phyloP scores from a whole-genome alignment of 768 basidiomycete genomes.

The Hygrocybe punicea region DNA sequence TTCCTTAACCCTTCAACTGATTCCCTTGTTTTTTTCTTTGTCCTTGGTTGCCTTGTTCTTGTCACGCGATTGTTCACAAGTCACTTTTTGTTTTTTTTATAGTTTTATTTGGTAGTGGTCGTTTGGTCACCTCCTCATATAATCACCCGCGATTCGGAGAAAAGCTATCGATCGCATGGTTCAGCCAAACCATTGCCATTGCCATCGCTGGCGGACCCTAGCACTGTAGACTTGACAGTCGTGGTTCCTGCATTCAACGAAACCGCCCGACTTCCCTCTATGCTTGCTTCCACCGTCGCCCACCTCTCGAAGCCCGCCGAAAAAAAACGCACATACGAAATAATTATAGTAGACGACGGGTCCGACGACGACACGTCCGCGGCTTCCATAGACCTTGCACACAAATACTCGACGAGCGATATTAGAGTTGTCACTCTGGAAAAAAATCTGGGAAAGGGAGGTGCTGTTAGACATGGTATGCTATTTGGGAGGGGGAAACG shows the following conservation, averaged over 20 bases:
- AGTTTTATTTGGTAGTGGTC: conserved; percentile 71
- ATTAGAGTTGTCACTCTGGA: conserved; percentile 77
- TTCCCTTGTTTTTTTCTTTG: background rate
- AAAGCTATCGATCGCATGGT: conserved; percentile 57
- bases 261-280: conserved; percentile 70
- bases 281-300: conserved; percentile 74
- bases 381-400: conserved; percentile 62
- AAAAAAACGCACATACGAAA: conserved; percentile 60
- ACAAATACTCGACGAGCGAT: conserved; percentile 50
- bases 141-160: conserved; percentile 62
- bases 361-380: conserved; percentile 71
- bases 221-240: conserved; percentile 69
- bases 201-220: conserved; percentile 51
- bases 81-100: conserved; percentile 10
- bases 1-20: conserved; percentile 38
- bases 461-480: conserved; percentile 90
- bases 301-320: conserved; percentile 47
- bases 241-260: conserved; percentile 94
- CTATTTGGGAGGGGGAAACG: conserved; percentile 72
- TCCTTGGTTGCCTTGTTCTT: too few relatives aligned
- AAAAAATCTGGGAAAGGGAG: conserved; percentile 87
- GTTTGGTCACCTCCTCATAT: conserved; percentile 73
- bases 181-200: conserved; percentile 57
- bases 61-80: conserved; percentile 2
- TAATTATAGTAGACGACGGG: conserved; percentile 90